Conservation (phyloP, 2,329 filamentous ascomycete species). For the Colletotrichum sp. region DNA sequence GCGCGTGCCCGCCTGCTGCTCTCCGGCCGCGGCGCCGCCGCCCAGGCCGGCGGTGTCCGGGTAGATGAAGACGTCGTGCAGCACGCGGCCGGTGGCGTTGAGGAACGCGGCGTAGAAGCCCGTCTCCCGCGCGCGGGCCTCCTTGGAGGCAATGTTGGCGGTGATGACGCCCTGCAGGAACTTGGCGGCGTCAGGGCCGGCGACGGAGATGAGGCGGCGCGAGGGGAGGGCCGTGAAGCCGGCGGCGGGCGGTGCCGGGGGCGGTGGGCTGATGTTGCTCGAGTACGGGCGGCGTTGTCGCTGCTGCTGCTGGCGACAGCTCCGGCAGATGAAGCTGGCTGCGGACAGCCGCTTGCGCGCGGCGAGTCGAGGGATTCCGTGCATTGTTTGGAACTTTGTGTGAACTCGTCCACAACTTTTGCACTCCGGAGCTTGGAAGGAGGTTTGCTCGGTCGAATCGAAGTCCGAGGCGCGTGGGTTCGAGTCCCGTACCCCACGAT, state of each 20-base stretch:
- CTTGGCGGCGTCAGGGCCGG: constrained; percentile 78
- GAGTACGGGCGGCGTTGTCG: constrained; percentile 29
- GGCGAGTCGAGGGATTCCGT: not conserved
- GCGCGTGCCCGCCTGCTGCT: constrained; percentile 21
- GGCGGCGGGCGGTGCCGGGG: constrained; percentile 47
- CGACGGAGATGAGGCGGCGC: constrained; percentile 79
- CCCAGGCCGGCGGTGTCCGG: constrained; percentile 48
- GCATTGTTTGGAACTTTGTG: not conserved
- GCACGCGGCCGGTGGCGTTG: constrained; percentile 81
- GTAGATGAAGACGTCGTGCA: constrained; percentile 93
- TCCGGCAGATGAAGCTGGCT: constrained; percentile 29
- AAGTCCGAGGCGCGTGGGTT: not conserved
- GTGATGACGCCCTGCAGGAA: constrained; percentile 92
- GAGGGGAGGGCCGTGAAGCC: constrained; percentile 67
- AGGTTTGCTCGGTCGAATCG: not conserved
- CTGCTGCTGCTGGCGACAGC: constrained; percentile 33
- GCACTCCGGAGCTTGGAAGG: not conserved
- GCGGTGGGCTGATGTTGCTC: constrained; percentile 36
- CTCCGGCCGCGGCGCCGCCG: constrained; percentile 25
- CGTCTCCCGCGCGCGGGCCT: constrained; percentile 39
- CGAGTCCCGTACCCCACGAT: not conserved
- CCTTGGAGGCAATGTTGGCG: constrained; percentile 59
- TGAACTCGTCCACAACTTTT: not conserved
- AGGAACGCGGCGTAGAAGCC: constrained; percentile 86
- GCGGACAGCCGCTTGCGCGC: constrained; percentile 8